phyloP scores from a whole-genome alignment of 2,329 filamentous ascomycete species.

The Madurella mycetomatis region DNA sequence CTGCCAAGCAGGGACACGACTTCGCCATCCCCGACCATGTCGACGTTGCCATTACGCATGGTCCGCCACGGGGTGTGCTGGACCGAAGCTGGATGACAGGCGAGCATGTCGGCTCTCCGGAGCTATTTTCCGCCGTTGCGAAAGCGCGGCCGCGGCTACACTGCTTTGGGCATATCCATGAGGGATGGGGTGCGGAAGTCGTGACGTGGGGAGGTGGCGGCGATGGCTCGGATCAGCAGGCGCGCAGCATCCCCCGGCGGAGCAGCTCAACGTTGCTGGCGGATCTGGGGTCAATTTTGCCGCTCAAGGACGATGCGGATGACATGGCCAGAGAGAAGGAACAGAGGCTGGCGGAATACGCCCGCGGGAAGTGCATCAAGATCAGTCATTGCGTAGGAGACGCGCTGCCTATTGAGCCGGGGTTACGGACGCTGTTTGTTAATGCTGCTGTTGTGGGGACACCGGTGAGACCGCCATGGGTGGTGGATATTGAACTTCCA shows the following conservation, averaged over 20 bases:
- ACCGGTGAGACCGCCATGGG: neutral
- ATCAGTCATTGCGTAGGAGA: slow-evolving; percentile 1
- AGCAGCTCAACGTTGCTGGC: neutral
- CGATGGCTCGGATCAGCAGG: neutral
- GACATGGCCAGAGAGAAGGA: neutral
- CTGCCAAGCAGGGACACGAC: slow-evolving; percentile 32
- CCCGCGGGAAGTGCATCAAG: slow-evolving; percentile 1
- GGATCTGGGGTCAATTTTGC: neutral
- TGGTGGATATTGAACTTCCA: slow-evolving; percentile 10
- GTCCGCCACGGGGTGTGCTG: slow-evolving; percentile 48
- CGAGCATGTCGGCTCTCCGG: neutral
- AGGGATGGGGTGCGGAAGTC: neutral
- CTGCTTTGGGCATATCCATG: slow-evolving; percentile 10
- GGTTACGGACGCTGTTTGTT: slow-evolving; percentile 1
- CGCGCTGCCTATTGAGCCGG: neutral
- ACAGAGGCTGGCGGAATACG: neutral
- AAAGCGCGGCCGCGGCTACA: slow-evolving; percentile 12
- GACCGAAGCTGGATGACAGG: slow-evolving; percentile 33
- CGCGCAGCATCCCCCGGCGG: neutral
- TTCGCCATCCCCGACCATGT: slow-evolving; percentile 34
- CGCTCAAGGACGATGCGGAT: neutral
- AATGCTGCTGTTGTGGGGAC: slow-evolving; percentile 7
- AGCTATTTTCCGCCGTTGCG: slow-evolving; percentile 9
- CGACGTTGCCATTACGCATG: slow-evolving; percentile 52
- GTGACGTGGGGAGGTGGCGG: slow-evolving; percentile 1